A percentile compares a stretch with the other conserved stretches of the same genome.
phyloP scores from a whole-genome alignment of 495 filamentous ascomycete genomes.

The Aspergillus sparsus region DNA sequence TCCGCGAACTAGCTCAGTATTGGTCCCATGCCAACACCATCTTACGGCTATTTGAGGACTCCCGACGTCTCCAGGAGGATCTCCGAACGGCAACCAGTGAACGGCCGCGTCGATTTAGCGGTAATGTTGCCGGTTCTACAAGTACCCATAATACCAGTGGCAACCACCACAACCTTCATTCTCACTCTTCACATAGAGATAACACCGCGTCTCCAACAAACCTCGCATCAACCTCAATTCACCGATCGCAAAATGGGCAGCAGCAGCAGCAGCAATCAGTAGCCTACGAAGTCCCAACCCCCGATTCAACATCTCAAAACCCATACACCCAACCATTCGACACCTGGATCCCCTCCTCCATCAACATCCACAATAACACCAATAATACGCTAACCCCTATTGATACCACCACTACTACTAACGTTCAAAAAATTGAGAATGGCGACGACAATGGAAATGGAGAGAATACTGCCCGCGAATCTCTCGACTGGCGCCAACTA shows the following conservation, averaged over 20 bases:
- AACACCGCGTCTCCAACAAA: constrained; percentile 9
- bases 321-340: constrained; percentile 36
- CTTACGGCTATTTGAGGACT: constrained; percentile 49
- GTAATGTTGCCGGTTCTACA: constrained; percentile 4
- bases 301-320: constrained; percentile 36
- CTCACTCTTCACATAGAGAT: neutral
- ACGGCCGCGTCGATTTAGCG: constrained; percentile 37
- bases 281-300: constrained; percentile 41
- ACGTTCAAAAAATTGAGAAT: too few relatives aligned
- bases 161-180: neutral
- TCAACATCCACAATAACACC: neutral
- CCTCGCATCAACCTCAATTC: neutral
- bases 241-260: neutral
- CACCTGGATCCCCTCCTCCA: constrained; percentile 38
- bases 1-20: constrained; percentile 47
- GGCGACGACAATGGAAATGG: too few relatives aligned
- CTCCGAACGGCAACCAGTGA: constrained; percentile 43
- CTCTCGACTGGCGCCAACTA: constrained; percentile 49
- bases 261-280: constrained; percentile 13
- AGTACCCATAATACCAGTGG: constrained; percentile 6
- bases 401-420: constrained; percentile 31
- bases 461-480: constrained; percentile 33
- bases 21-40: constrained; percentile 52
- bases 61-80: constrained; percentile 48
- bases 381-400: constrained; percentile 23